Conservation (phyloP, 257 asterid genomes). For the Nicotiana otophora region DNA sequence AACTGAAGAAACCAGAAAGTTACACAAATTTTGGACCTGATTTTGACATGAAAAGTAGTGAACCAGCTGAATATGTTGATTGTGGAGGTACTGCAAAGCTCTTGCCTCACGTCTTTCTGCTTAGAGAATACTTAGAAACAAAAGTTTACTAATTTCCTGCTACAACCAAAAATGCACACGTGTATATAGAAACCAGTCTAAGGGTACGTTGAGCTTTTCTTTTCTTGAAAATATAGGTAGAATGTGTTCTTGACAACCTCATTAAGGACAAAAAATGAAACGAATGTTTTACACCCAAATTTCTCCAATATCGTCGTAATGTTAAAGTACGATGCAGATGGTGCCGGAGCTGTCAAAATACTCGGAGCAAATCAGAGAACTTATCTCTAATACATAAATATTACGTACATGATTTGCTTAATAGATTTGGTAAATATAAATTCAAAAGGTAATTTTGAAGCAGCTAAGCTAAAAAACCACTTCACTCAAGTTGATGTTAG, state of each 20-base stretch:
- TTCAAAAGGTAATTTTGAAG: conserved; percentile 54
- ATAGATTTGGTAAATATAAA: conserved; percentile 50
- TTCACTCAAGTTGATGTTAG: conserved; percentile 62
- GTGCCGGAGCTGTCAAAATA: conserved; percentile 53
- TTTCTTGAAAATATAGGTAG: conserved; percentile 33
- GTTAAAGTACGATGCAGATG: conserved; percentile 43
- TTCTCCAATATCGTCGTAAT: conserved; percentile 63
- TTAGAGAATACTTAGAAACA: too few relatives aligned
- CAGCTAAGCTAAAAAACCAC: conserved; percentile 81
- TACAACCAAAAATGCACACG: too few relatives aligned
- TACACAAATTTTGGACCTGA: too few relatives aligned
- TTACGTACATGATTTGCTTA: conserved; percentile 41
- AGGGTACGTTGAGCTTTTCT: too few relatives aligned
- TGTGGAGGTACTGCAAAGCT: too few relatives aligned
- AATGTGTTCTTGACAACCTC: conserved; percentile 24
- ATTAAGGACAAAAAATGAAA: too few relatives aligned
- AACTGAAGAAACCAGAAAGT: too few relatives aligned
- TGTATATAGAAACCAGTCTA: too few relatives aligned
- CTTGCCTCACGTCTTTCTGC: too few relatives aligned
- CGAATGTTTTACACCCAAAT: conserved; percentile 48
- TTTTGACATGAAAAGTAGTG: too few relatives aligned
- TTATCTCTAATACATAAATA: conserved; percentile 68
- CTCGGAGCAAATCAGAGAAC: conserved; percentile 57
- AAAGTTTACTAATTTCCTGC: too few relatives aligned
- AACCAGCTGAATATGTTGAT: too few relatives aligned